phyloP scores from a whole-genome alignment of 2,329 filamentous ascomycete genomes.

The Aplosporella prunicola region DNA sequence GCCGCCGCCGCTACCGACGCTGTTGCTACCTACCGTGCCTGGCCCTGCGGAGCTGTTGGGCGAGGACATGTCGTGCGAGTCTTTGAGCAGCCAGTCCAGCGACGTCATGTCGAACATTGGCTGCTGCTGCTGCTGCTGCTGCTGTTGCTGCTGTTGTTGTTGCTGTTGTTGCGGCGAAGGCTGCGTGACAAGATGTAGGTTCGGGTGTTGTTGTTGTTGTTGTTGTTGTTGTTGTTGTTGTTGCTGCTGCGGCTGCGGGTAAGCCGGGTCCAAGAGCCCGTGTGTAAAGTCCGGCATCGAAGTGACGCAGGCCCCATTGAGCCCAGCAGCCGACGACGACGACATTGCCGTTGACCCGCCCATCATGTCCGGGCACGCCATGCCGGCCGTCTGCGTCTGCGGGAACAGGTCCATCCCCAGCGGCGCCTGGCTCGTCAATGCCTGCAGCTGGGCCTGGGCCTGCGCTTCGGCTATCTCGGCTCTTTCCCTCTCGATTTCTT shows the following conservation, averaged over 20 bases:
- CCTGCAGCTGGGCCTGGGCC: constrained; percentile 14
- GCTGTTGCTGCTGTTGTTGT: not conserved
- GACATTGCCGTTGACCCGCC: constrained; percentile 21
- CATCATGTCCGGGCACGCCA: constrained; percentile 19
- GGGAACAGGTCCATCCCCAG: constrained; percentile 11
- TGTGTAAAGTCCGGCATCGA: too few species aligned
- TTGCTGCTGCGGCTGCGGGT: too few species aligned
- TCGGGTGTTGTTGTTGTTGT: too few species aligned
- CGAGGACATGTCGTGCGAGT: too few species aligned
- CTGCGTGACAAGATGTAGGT: too few species aligned
- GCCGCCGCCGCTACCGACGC: too few species aligned
- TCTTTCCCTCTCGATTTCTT: constrained; percentile 37
- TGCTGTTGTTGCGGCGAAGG: constrained; percentile 1
- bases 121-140: constrained; percentile 12
- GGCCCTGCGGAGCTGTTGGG: too few species aligned
- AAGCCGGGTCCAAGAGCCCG: too few species aligned
- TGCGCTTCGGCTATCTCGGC: constrained; percentile 16
- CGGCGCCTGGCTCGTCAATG: constrained; percentile 12
- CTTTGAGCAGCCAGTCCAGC: constrained; percentile 15
- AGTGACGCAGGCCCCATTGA: too few species aligned
- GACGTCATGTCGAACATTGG: constrained; percentile 13
- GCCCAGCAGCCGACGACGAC: too few species aligned
- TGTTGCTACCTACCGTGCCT: not conserved
- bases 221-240: too few species aligned
- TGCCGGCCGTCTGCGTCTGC: constrained; percentile 15